Base-by-base conservation (phyloP, 495 filamentous ascomycete species). In the Penicillium crystallinum region DNA sequence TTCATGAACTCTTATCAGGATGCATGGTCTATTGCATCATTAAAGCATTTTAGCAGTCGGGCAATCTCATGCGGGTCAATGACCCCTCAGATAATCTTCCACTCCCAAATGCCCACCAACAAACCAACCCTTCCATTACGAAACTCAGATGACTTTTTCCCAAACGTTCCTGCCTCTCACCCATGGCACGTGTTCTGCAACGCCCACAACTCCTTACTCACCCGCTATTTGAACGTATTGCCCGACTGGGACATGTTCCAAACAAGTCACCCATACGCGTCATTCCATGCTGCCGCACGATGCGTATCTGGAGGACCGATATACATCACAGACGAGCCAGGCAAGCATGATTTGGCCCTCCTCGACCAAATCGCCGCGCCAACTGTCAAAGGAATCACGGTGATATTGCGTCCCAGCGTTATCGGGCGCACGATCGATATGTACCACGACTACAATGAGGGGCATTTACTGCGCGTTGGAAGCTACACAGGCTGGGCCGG, bases 161-260 rank as follows among this genome's bases (percentile, higher is more conserved):
- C 93, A 0, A 81, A 89, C 38, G 77, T 89, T 10, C 77, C 81
- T 4, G 75, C 77, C 9, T 88, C 86, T 4, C 93, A 97, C 58
- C 80, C 91, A 1, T 97, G 92, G 91, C 93, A 98, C 69, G 75
- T 98, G 39, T 98, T 91, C 69, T 82, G 85, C 52, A 97, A 97
- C 62, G 90, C 92, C 2, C 88, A 97, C 67, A 97, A 95, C 63
- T 73, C 86, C n/a, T 77, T 96, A 12, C 74, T 96, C 17, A 92
- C 91, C 11, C 75, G 81, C 10, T 79, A 85, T 54, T 65, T 89
- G 7, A 88, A 89, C 51, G 79, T 80, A n/a, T 56, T 89, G 12
- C 91, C 91, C 0, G 93, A 98, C 68, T 98, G 93, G 93, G 93
- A 97, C 68, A 97, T 98, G 93, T 98, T 98, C 67, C 93, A 98